Conservation (phyloP, 768 basidiomycete genomes). For the Trametes cubensis region DNA sequence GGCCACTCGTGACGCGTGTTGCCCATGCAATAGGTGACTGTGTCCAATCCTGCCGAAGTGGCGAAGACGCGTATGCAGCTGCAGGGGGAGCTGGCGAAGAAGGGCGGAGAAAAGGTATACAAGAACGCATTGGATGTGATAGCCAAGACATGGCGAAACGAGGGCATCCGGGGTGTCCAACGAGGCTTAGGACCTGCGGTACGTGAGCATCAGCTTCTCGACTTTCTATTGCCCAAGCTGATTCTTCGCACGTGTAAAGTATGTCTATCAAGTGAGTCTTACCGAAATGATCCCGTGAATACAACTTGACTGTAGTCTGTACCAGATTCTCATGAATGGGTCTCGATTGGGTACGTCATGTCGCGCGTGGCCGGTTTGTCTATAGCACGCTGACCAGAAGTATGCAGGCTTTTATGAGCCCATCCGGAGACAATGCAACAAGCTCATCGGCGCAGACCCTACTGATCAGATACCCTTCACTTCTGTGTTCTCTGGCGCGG, state of each 20-base stretch:
- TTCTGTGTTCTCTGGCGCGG: slow-evolving; percentile 84
- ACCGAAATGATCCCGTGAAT: neutral
- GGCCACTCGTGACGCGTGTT: neutral
- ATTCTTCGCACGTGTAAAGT: slow-evolving; percentile 47
- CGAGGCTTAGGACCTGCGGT: slow-evolving; percentile 91
- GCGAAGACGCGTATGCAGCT: slow-evolving; percentile 96
- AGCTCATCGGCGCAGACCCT: slow-evolving; percentile 60
- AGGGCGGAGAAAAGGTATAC: slow-evolving; percentile 75
- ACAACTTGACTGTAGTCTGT: slow-evolving; percentile 10
- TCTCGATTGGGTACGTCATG: slow-evolving; percentile 71
- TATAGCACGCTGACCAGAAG: neutral
- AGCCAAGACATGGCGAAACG: slow-evolving; percentile 84
- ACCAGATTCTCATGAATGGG: slow-evolving; percentile 87
- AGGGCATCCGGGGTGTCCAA: slow-evolving; percentile 90
- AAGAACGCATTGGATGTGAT: slow-evolving; percentile 87
- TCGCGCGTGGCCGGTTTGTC: slow-evolving; percentile 3
- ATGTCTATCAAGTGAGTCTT: slow-evolving; percentile 83
- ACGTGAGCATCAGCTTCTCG: slow-evolving; percentile 36
- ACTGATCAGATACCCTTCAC: slow-evolving; percentile 73
- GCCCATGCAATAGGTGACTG: slow-evolving; percentile 59
- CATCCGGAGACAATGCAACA: slow-evolving; percentile 73
- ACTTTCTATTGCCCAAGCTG: neutral
- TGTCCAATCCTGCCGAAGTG: slow-evolving; percentile 81
- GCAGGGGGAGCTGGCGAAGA: slow-evolving; percentile 90
- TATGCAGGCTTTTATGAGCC: slow-evolving; percentile 94